Evolutionary conservation across 495 filamentous ascomycete species (phyloP), one percentile per base, ranked within the genome.

Genomic region (Trypethelium eluteriae): DNA sequence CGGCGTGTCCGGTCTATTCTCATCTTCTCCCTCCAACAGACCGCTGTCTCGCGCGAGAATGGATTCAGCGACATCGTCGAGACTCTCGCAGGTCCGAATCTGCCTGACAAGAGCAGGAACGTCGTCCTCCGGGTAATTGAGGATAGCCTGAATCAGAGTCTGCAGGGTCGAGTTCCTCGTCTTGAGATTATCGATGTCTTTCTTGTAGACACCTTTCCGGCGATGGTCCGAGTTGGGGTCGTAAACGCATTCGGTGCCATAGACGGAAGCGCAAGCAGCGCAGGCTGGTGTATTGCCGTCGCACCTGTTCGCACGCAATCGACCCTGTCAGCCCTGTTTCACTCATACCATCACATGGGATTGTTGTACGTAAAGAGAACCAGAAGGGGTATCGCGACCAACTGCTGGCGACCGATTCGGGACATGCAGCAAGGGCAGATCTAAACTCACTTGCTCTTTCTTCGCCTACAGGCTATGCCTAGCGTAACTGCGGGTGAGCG

Each of bases 161-260:
- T 97, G 89, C 36, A 98, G 80, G 12, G 94, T 98, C 39, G 90
- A 90, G 73, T 90, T 93, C 64, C 84, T 84, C 25, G 92, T 93
- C 73, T 93, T 90, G 72, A 93, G 83, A 70, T 87, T 90, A 75
- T 96, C 92, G 59, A 92, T 88, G 75, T 96, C 92, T 76, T 96
- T 91, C 76, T 92, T 93, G 76, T 96, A 97, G 10, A 97, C 94
- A 62, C 94, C 94, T 75, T 98, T 98, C 18, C 94, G 86, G 59
- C 94, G 89, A 74, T 96, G 92, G 76, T 98, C 94, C 65, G 91
- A 94, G 73, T 91, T 95, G 5, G 92, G 94, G 74, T 98, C 95
- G 81, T 98, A 98, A 62, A 96, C 81, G 76, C 92, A 92, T 69
- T 88, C 86, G 50, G 94, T 98, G 67, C 93, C 89, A 72, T 98